Evolutionary conservation across 2,329 filamentous ascomycete species (phyloP), one percentile per base, ranked within the genome.

Genomic region (Nemania diffusa): DNA sequence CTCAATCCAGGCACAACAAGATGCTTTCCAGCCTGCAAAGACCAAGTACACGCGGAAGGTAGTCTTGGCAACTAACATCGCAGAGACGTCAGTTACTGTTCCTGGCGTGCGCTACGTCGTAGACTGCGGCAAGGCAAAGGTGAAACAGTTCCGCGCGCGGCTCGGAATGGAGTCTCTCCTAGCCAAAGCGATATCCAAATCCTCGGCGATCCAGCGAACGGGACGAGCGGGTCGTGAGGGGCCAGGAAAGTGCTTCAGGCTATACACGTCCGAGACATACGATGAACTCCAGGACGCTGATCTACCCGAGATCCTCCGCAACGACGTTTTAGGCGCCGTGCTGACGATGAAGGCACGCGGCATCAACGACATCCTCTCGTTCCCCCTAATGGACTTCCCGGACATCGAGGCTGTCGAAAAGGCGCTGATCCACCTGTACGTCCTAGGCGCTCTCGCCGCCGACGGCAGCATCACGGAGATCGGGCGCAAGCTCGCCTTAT

Each of bases 41-140:
- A 87, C 89, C 2, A 84, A 85, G n/a, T 87, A 85, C 63, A 97
- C 93, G 0, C 87, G 96, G 50, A 98, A 98, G 76, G 86, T 98
- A 13, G 94, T 99, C 0, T 83, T 99, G 0, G 91, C 94, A 0
- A 99, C 96, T 15, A 99, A 99, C 75, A 98, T 99, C 74, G 96
- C 96, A n/a, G 96, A 99, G 79, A 98, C 96, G 0, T 98, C 96
- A 0, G 92, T 99, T 66, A 99, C 96, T 0, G 94, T 99, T 0
- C 92, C 95, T 0, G 96, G 96, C 1, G 94, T 99, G 6, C 89
- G 93, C 4, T 96, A 92, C 73, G 95, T 99, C 9, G 87, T 99
- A 22, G 96, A 99, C 76, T 92, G 92, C 62, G 96, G 96, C 52
- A 97, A 97, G 75, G 92, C 92, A 8, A 99, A 99, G 78, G 87